These are phyloP conservation scores for Dendrobium officinale DNA, from an alignment of 106 monocot species.

Conservation along the genomic window DNA sequence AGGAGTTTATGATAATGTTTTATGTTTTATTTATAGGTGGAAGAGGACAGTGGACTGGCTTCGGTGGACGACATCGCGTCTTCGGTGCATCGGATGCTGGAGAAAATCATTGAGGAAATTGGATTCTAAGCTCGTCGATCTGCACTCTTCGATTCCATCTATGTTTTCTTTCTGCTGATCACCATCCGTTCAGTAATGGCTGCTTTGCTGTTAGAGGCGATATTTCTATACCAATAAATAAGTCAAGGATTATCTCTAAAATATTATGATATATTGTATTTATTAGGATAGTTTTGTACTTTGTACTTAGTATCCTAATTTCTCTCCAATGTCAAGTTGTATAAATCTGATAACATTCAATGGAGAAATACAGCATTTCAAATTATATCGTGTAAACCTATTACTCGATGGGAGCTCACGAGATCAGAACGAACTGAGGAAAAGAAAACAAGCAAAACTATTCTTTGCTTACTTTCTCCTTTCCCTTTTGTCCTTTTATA, in stretches of 20 bases:
- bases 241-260: neutral
- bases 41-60: conserved; percentile 48
- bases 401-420: no score
- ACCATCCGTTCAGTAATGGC: neutral
- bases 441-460: no score
- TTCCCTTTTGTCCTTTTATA: no score
- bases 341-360: no score
- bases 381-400: no score
- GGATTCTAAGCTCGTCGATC: neutral
- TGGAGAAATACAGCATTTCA: no score
- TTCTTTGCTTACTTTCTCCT: no score
- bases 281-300: no score
- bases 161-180: neutral
- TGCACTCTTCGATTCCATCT: neutral
- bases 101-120: conserved; percentile 26
- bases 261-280: no score
- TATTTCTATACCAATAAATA: neutral
- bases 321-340: neutral
- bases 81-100: conserved; percentile 47
- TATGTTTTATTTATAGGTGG: conserved; percentile 37
- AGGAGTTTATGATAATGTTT: neutral
- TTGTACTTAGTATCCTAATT: no score
- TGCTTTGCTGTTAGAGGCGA: neutral
- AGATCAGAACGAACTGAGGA: no score
- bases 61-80: conserved; percentile 62